These are phyloP conservation scores for Eucalyptus virginea DNA, from an alignment of 345 rosid genomes.

Conservation along the genomic window DNA sequence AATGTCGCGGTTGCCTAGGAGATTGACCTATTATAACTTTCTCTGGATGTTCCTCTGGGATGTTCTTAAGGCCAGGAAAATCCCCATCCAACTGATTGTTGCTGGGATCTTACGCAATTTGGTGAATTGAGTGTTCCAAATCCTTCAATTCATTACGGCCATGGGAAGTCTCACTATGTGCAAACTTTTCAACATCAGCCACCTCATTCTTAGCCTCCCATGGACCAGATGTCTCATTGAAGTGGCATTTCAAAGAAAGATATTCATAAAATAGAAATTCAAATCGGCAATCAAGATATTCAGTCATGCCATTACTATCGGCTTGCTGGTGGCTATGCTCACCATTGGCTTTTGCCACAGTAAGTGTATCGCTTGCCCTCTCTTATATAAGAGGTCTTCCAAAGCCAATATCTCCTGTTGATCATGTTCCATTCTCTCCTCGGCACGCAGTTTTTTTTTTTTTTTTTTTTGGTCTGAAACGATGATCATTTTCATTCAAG, in stretches of 20 bases:
- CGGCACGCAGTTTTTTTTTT: too few relatives aligned
- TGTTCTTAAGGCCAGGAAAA: slow-evolving; percentile 24
- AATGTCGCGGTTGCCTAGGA: slow-evolving; percentile 50
- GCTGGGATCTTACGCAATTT: slow-evolving; percentile 58
- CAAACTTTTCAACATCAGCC: slow-evolving; percentile 64
- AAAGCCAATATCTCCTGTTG: slow-evolving; percentile 58
- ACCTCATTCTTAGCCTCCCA: slow-evolving; percentile 46
- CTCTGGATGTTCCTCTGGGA: slow-evolving; percentile 59
- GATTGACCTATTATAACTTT: slow-evolving; percentile 68
- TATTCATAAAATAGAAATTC: slow-evolving; percentile 46
- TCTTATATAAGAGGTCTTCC: slow-evolving; percentile 72
- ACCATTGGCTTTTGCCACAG: slow-evolving; percentile 43
- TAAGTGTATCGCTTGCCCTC: slow-evolving; percentile 75
- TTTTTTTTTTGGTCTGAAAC: too few relatives aligned
- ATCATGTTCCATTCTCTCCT: slow-evolving; percentile 88
- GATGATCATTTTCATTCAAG: too few relatives aligned
- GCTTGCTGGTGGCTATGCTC: slow-evolving; percentile 1
- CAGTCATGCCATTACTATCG: slow-evolving; percentile 17
- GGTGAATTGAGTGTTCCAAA: slow-evolving; percentile 60
- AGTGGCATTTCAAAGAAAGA: slow-evolving; percentile 63
- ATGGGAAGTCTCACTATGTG: slow-evolving; percentile 49
- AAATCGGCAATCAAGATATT: slow-evolving; percentile 17
- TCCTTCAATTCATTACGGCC: slow-evolving; percentile 38
- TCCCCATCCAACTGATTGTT: slow-evolving; percentile 33
- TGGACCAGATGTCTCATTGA: slow-evolving; percentile 39